phyloP scores from a whole-genome alignment of 1,284 basidiomycete genomes.

The Apiotrichum mycotoxinovorans region DNA sequence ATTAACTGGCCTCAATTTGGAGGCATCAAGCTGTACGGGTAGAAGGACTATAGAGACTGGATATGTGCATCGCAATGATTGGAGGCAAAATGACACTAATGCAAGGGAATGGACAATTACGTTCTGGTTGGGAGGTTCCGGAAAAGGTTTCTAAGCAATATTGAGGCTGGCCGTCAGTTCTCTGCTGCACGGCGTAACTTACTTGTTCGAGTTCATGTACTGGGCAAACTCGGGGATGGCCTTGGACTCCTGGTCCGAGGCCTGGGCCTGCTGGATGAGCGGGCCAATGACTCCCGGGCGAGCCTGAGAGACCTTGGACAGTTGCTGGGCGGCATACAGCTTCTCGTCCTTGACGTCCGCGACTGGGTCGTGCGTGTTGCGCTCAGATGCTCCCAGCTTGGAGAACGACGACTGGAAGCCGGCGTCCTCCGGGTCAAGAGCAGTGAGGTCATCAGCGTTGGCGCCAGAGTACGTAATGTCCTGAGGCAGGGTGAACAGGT shows the following conservation, averaged over 20 bases:
- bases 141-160: conserved; percentile 6
- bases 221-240: conserved; percentile 35
- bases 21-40: no score
- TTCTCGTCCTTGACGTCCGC: conserved; percentile 49
- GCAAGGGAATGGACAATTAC: neutral
- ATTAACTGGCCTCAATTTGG: no score
- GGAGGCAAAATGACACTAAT: neutral
- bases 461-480: conserved; percentile 55
- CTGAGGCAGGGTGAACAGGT: conserved; percentile 70
- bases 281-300: conserved; percentile 47
- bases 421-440: conserved; percentile 78
- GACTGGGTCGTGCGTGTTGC: conserved; percentile 49
- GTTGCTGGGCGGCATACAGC: conserved; percentile 44
- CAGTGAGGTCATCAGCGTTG: conserved; percentile 55
- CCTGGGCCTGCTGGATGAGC: conserved; percentile 40
- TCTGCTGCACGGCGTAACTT: neutral
- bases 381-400: conserved; percentile 72
- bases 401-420: conserved; percentile 94
- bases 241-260: conserved; percentile 7
- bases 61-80: neutral
- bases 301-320: conserved; percentile 39
- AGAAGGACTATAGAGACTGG: neutral
- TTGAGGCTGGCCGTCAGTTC: conserved; percentile 3
- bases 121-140: neutral
- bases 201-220: conserved; percentile 44